These are phyloP conservation scores for Lactifluus echinatus DNA, from an alignment of 768 basidiomycete genomes.

Conservation along the genomic window DNA sequence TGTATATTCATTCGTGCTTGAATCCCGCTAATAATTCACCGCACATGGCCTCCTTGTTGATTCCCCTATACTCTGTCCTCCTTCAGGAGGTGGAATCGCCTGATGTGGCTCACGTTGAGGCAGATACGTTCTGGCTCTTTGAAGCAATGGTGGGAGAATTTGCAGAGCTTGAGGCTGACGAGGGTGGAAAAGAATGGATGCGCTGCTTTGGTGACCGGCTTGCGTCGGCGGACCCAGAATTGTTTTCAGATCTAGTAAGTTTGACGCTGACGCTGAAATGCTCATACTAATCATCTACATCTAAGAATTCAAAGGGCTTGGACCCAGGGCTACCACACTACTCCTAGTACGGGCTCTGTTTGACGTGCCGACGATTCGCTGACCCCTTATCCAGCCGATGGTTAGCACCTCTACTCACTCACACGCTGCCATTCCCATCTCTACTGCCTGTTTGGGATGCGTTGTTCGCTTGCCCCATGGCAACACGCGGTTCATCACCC, in stretches of 20 bases:
- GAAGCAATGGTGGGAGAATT: constrained; percentile 68
- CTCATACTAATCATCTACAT: neutral
- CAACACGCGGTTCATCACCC: constrained; percentile 43
- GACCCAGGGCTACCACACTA: constrained; percentile 71
- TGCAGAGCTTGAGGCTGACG: constrained; percentile 62
- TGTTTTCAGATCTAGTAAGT: constrained; percentile 51
- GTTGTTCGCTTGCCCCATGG: constrained; percentile 50
- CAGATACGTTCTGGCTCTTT: constrained; percentile 78
- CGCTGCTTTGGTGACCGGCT: constrained; percentile 51
- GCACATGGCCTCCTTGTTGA: constrained; percentile 57
- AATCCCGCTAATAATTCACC: constrained; percentile 67
- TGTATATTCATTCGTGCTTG: constrained; percentile 61
- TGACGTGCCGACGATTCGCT: neutral
- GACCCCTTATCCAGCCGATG: constrained; percentile 44
- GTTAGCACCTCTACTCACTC: constrained; percentile 62
- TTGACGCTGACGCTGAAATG: neutral
- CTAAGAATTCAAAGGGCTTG: constrained; percentile 52
- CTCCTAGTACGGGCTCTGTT: constrained; percentile 51
- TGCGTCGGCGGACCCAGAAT: constrained; percentile 53
- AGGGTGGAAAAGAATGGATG: constrained; percentile 54
- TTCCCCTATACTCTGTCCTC: constrained; percentile 59
- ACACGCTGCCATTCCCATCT: constrained; percentile 57
- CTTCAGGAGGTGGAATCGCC: constrained; percentile 51
- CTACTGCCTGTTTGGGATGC: constrained; percentile 64
- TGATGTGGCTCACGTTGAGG: constrained; percentile 60